Evolutionary conservation across 805 yeast species (phyloP).

Genomic region (Torulaspora quercuum): DNA sequence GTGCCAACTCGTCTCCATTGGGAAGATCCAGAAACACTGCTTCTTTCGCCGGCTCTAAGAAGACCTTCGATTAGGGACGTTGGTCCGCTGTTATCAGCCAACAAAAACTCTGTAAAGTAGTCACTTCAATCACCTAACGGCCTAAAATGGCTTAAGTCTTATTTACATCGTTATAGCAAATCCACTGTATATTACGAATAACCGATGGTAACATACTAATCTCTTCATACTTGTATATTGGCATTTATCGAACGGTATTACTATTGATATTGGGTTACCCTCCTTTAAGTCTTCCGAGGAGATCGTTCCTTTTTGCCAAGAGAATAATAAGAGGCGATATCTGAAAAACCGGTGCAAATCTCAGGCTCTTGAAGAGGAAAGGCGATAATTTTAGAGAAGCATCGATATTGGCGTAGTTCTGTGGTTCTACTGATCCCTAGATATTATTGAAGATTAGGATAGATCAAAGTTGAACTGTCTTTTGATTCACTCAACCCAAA

Average conservation of each 20-base stretch:
- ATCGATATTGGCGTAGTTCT: no score
- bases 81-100: conserved; percentile 2
- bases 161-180: conserved; percentile 10
- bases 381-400: no score
- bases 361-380: no score
- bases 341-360: conserved; percentile 1
- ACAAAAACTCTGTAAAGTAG: conserved; percentile 12
- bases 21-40: conserved; percentile 41
- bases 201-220: conserved; percentile 4
- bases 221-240: neutral
- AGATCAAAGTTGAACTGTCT: no score
- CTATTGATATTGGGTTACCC: no score
- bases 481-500: no score
- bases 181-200: conserved; percentile 11
- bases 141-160: no score
- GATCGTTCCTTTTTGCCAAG: conserved; percentile 22
- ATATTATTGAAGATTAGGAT: no score
- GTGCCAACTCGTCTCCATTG: conserved; percentile 65
- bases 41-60: conserved; percentile 80
- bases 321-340: conserved; percentile 10
- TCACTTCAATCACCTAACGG: no score
- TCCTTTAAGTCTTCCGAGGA: no score
- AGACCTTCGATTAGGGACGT: conserved; percentile 62
- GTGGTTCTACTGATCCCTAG: no score
- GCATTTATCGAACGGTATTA: no score